A percentile compares a stretch with the other conserved stretches of the same genome.
These are phyloP conservation scores for Sanghuangporus sanghuang DNA, from an alignment of 1,284 basidiomycete genomes.

Conservation along the genomic window DNA sequence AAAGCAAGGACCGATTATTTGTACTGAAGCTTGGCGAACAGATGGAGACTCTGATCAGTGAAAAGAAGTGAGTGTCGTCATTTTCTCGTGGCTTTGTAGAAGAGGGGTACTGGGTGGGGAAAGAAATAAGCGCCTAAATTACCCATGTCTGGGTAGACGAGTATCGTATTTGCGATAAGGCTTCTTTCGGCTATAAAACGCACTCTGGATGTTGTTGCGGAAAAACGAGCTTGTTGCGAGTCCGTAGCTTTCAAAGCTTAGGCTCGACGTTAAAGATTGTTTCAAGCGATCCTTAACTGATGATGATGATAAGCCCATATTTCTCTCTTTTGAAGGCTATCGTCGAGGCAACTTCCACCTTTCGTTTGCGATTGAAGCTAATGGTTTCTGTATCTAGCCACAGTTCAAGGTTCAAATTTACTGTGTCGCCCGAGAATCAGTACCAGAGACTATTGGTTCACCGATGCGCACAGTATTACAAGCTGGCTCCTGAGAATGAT, in stretches of 20 bases:
- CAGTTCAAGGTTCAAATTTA: slow-evolving; percentile 47
- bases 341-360: neutral
- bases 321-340: neutral
- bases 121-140: neutral
- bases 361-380: neutral
- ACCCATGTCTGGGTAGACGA: neutral
- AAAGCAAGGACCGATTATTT: slow-evolving; percentile 78
- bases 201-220: too few relatives aligned
- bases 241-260: neutral
- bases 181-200: too few relatives aligned
- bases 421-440: slow-evolving; percentile 61
- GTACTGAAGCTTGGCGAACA: slow-evolving; percentile 77
- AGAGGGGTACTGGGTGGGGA: neutral
- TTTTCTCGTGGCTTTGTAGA: neutral
- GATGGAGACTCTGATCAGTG: slow-evolving; percentile 72
- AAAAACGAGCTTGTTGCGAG: too few relatives aligned
- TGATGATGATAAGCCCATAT: neutral
- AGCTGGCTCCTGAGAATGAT: slow-evolving; percentile 61
- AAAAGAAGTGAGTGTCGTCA: slow-evolving; percentile 51
- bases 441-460: slow-evolving; percentile 81
- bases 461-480: slow-evolving; percentile 76
- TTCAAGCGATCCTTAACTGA: neutral
- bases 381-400: neutral
- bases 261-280: neutral
- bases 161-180: too few relatives aligned